Conservation (phyloP, 495 filamentous ascomycete species). For the Aspergillus olivimuriae region DNA sequence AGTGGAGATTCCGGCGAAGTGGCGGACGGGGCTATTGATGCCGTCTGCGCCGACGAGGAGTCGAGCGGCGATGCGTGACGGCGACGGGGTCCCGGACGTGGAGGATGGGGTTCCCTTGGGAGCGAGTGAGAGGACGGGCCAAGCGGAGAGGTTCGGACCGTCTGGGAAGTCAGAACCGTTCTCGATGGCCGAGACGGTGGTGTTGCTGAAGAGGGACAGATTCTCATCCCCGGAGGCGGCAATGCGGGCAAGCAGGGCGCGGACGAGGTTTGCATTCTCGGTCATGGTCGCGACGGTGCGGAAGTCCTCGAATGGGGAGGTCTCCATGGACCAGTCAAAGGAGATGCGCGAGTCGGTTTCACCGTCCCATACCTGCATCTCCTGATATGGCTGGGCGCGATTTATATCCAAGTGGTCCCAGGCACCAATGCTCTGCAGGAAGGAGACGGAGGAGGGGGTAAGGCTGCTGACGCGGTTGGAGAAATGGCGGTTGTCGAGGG, state of each 20-base stretch:
- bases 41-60: constrained; percentile 92
- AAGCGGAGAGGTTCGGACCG: constrained; percentile 70
- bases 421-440: constrained; percentile 70
- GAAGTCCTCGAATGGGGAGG: constrained; percentile 39
- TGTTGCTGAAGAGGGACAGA: constrained; percentile 64
- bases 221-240: constrained; percentile 54
- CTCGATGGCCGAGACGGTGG: constrained; percentile 68
- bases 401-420: constrained; percentile 68
- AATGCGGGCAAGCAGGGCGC: constrained; percentile 64
- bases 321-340: constrained; percentile 66
- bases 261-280: constrained; percentile 85
- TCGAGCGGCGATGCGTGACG: constrained; percentile 60
- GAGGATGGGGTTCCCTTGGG: constrained; percentile 24
- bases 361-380: constrained; percentile 97
- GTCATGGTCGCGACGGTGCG: constrained; percentile 88
- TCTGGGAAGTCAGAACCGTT: constrained; percentile 60
- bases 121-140: constrained; percentile 74
- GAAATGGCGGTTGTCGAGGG: constrained; percentile 60
- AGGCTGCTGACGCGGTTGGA: constrained; percentile 94
- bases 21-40: constrained; percentile 86
- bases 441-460: constrained; percentile 73
- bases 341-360: constrained; percentile 78
- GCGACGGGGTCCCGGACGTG: constrained; percentile 16
- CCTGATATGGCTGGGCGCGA: constrained; percentile 80
- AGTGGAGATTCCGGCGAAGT: constrained; percentile 78